A percentile compares a stretch with the other conserved stretches of the same genome.
Evolutionary conservation across 805 yeast genomes (phyloP).

Genomic region (Saccharomycopsis sp.): DNA sequence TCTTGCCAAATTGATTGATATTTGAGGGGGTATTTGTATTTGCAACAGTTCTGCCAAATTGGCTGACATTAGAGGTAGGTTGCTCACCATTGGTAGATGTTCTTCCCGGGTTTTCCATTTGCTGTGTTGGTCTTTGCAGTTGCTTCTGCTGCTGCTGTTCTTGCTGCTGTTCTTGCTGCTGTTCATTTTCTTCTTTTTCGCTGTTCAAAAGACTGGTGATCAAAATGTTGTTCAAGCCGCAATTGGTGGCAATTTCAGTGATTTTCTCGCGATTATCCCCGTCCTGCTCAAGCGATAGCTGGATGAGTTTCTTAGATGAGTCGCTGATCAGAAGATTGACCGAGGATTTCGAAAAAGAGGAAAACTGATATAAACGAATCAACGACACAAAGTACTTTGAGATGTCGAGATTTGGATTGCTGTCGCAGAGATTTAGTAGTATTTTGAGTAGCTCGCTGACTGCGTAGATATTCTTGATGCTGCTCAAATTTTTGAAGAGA

Average conservation of each 20-base stretch:
- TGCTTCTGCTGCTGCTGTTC: background rate
- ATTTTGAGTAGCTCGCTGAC: conserved; percentile 23
- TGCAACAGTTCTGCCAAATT: too few species aligned
- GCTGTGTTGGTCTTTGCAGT: too few species aligned
- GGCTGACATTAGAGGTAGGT: too few species aligned
- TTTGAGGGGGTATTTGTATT: too few species aligned
- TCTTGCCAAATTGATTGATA: background rate
- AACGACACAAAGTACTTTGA: conserved; percentile 17
- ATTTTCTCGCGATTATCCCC: conserved; percentile 4
- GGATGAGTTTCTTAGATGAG: conserved; percentile 1
- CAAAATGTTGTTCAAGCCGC: background rate
- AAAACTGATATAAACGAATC: conserved; percentile 21
- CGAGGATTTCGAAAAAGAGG: conserved; percentile 4
- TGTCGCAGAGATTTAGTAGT: conserved; percentile 27
- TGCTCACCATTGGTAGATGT: too few species aligned
- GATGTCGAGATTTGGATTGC: conserved; percentile 29
- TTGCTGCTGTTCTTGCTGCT: background rate
- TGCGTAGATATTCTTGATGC: conserved; percentile 24
- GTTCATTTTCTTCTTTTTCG: too few species aligned
- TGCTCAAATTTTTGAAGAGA: conserved; percentile 26
- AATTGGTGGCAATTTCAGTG: conserved; percentile 6
- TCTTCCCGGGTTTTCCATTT: too few species aligned
- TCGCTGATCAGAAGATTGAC: conserved; percentile 5
- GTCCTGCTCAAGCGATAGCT: conserved; percentile 3
- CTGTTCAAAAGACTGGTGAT: background rate